phyloP scores from a whole-genome alignment of 441 rosid genomes.

The Arabidopsis hybrid region DNA sequence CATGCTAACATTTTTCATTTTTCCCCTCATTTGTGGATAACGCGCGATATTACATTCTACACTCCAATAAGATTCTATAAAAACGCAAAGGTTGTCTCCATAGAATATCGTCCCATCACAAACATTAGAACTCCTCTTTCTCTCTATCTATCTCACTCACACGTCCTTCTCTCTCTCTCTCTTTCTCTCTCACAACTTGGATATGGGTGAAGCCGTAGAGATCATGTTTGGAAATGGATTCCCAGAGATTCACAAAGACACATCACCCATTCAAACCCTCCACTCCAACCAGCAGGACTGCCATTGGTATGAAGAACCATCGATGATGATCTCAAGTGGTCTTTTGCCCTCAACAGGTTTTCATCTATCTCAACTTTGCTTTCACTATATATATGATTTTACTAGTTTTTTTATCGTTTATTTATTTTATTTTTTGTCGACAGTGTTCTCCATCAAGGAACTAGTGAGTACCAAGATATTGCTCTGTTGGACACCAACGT shows the following conservation, averaged over 20 bases:
- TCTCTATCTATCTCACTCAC: neutral
- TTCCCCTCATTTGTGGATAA: constrained; percentile 21
- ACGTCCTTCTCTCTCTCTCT: neutral
- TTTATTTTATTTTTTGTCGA: neutral
- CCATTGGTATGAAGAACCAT: constrained; percentile 85
- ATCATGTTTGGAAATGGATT: constrained; percentile 57
- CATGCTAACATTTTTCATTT: constrained; percentile 33
- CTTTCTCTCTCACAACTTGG: neutral
- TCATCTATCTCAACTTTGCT: neutral
- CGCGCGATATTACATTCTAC: constrained; percentile 7
- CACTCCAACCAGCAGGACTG: constrained; percentile 47
- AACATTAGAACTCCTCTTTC: constrained; percentile 14
- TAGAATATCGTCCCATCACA: constrained; percentile 24
- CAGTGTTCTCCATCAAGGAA: constrained; percentile 80
- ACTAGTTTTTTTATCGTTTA: neutral
- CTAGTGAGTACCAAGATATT: constrained; percentile 82
- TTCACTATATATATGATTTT: neutral
- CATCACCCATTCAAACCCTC: constrained; percentile 38
- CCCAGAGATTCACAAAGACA: constrained; percentile 57
- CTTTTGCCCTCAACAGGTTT: constrained; percentile 90
- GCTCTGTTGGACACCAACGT: constrained; percentile 81
- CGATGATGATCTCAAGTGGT: constrained; percentile 93
- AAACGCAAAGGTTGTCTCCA: constrained; percentile 40
- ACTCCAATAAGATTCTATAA: constrained; percentile 35
- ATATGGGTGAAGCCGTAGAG: constrained; percentile 74